phyloP scores from a whole-genome alignment of 2,329 filamentous ascomycete genomes.

The Tolypocladium nubicola region DNA sequence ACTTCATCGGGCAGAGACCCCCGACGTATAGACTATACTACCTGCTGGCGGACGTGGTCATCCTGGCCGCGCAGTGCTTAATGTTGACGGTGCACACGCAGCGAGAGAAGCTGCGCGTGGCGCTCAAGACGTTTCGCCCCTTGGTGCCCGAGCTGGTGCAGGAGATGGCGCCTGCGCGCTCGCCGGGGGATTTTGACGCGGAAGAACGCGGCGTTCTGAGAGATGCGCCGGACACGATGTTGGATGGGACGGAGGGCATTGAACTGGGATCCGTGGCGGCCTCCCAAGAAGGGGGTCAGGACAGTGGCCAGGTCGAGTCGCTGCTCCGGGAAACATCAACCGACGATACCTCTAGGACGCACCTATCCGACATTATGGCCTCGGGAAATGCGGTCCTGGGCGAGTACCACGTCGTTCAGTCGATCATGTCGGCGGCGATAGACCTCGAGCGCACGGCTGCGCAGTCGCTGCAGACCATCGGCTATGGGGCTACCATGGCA shows the following conservation, averaged over 20 bases:
- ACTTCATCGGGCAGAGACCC: slow-evolving; percentile 57
- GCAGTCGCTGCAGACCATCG: slow-evolving; percentile 41
- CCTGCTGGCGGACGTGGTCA: slow-evolving; percentile 42
- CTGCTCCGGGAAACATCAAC: slow-evolving; percentile 12
- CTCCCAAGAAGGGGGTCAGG: slow-evolving; percentile 12
- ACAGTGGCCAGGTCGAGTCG: slow-evolving; percentile 13
- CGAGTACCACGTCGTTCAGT: slow-evolving; percentile 42
- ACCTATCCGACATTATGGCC: slow-evolving; percentile 36
- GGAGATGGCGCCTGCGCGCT: slow-evolving; percentile 15
- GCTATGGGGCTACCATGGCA: slow-evolving; percentile 44
- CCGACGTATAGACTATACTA: slow-evolving; percentile 46
- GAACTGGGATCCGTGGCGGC: slow-evolving; percentile 29
- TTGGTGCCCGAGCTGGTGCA: slow-evolving; percentile 17
- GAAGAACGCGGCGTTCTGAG: slow-evolving; percentile 44
- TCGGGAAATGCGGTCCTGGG: slow-evolving; percentile 45
- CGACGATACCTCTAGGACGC: slow-evolving; percentile 22
- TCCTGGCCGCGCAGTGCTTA: slow-evolving; percentile 48
- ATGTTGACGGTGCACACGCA: slow-evolving; percentile 55
- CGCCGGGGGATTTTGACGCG: slow-evolving; percentile 41
- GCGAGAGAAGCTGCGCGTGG: slow-evolving; percentile 43
- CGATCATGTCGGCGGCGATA: slow-evolving; percentile 35
- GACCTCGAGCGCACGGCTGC: slow-evolving; percentile 36
- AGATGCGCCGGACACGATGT: slow-evolving; percentile 21
- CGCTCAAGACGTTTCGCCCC: slow-evolving; percentile 28
- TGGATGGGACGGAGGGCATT: slow-evolving; percentile 30